Evolutionary conservation across 805 yeast genomes (phyloP), one percentile per base, ranked within the genome.

Genomic region (Myxozyma melibiosi): DNA sequence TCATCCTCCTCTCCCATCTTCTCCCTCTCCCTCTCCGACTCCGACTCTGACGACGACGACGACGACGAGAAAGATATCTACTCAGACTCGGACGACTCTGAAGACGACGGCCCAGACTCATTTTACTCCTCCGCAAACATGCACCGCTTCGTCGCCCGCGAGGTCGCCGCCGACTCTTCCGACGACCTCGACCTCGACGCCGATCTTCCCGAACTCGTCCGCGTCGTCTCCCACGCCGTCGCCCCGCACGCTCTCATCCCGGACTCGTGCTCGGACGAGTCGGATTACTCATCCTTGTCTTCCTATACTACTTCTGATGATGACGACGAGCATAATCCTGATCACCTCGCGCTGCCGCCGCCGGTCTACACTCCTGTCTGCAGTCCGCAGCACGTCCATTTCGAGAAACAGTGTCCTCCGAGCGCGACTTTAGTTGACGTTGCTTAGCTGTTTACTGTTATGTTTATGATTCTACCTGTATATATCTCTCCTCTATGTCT

Each of bases 1-100:
- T 14, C 20, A 6, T 35, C 39, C 13, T n/a, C 39, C 16, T 6
- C n/a, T 35, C 6, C 39, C 20, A 20, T 20, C 39, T 6, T 7
- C 39, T 14, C 16, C 39, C 16, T 35, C 39, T 35, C 20, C 39
- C 16, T 6, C 39, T 6, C 39, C 16, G 33, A 27, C 34, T 33
- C 6, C 5, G 51, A 35, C 20, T 20, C 24, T 7, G 47, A 42
- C n/a, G 48, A 40, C 8, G 51, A 52, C 18, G 44, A 22, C n/a
- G 31, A 38, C 13, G 57, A 40, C 4, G 53, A 46, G 9, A 76
- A 71, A 41, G 66, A 67, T 14, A 73, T 66, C 25, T 64, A 63
- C 2, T 76, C 70, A 27, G 62, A 61, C n/a, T 69, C 65, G 25
- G 64, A 63, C 28, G 66, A 66, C 1, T 16, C 45, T 31, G 65